Evolutionary conservation across 306 rosid genomes (phyloP).

Genomic region (Delonix regia): DNA sequence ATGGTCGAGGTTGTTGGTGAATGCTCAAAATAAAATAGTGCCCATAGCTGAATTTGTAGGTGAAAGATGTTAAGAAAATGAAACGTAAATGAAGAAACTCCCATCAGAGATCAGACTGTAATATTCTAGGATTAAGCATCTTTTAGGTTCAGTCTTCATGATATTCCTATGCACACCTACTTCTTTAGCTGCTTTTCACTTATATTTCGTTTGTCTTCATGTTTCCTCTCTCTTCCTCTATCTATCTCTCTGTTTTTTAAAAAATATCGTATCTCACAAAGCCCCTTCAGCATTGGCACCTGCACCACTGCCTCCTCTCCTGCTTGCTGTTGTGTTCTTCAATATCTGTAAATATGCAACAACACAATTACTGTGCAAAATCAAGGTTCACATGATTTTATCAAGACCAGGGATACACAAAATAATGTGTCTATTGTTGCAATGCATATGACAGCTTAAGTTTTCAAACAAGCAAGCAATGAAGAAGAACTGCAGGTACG

Average conservation of each 20-base stretch:
- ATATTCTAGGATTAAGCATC: neutral
- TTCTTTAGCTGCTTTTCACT: neutral
- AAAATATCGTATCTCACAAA: neutral
- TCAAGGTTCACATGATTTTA: neutral
- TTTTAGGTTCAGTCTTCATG: neutral
- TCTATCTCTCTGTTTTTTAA: neutral
- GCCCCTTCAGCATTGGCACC: slow-evolving; percentile 29
- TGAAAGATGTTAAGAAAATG: neutral
- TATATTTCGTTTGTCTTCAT: neutral
- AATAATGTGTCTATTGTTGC: neutral
- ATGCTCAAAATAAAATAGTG: neutral
- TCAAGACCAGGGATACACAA: neutral
- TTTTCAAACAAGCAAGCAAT: neutral
- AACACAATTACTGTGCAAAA: slow-evolving; percentile 5
- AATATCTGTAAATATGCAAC: slow-evolving; percentile 48
- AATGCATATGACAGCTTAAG: neutral
- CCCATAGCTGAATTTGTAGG: neutral
- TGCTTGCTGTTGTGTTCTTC: slow-evolving; percentile 77
- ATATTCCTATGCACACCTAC: neutral
- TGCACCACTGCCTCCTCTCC: slow-evolving; percentile 50
- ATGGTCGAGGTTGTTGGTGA: neutral
- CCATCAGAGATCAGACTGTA: neutral
- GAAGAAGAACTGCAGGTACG: neutral
- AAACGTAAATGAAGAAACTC: neutral
- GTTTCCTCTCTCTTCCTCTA: neutral